Evolutionary conservation across 768 basidiomycete genomes (phyloP).

Genomic region (Psilocybe cubensis): DNA sequence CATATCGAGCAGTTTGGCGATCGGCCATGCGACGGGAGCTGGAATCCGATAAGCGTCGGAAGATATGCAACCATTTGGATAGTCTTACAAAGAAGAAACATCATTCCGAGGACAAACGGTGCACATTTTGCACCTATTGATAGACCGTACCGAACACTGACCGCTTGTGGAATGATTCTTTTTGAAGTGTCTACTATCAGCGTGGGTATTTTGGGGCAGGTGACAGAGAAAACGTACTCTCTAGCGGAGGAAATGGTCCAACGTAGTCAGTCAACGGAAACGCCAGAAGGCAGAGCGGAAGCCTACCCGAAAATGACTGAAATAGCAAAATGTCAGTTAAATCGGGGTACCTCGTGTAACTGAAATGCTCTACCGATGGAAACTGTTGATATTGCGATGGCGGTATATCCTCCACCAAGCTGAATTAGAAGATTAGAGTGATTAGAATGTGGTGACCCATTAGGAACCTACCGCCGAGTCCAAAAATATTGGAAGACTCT

Average conservation of each 20-base stretch:
- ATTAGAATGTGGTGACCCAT: background rate
- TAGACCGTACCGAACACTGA: constrained; percentile 80
- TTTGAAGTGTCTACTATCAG: background rate
- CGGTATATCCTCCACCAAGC: constrained; percentile 72
- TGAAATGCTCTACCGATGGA: constrained; percentile 55
- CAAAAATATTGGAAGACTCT: constrained; percentile 82
- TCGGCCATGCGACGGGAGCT: constrained; percentile 84
- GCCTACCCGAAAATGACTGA: constrained; percentile 82
- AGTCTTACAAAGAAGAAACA: constrained; percentile 64
- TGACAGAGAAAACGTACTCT: constrained; percentile 51
- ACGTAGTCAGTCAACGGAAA: too few relatives aligned
- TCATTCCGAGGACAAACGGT: constrained; percentile 71
- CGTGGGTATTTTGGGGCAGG: background rate
- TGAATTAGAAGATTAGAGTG: constrained; percentile 14
- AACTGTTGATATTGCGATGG: constrained; percentile 75
- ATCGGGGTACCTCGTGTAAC: background rate
- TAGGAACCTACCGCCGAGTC: constrained; percentile 69
- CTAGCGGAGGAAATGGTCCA: constrained; percentile 37
- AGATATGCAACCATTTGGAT: constrained; percentile 21
- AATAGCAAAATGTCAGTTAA: background rate
- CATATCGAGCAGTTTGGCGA: constrained; percentile 82
- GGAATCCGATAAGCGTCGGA: background rate
- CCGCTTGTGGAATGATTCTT: constrained; percentile 70
- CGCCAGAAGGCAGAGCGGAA: background rate
- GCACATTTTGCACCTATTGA: constrained; percentile 79